Base-by-base conservation (phyloP, 2,329 filamentous ascomycete genomes). In the Ascochyta rabiei region DNA sequence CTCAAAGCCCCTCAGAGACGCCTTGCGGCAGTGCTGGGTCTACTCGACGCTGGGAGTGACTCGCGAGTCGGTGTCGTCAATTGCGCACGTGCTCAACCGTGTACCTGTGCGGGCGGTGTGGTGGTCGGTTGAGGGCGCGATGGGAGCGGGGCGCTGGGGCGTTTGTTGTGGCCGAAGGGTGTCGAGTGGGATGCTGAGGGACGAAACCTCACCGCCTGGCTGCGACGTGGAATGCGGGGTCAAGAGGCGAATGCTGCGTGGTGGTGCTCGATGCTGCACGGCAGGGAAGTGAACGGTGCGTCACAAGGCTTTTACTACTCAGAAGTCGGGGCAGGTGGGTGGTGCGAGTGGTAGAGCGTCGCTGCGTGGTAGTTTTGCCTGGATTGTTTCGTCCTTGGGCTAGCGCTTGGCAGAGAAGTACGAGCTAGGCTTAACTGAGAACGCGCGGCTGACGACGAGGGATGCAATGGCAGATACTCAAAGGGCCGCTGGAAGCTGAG, bases 1-100 rank as follows among this genome's bases (percentile, higher is more conserved):
- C 73, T 73, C 71, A 57, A 73, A 74, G 73, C 71, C 73, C 73
- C 70, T 74, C 71, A 72, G 67, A 72, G 67, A 66, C 64, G 64
- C 69, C 67, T 66, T 64, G 60, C 66, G 67, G 71, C 65, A 66
- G 57, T 61, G 61, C 38, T 62, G 65, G 63, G 68, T 69, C 64
- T 65, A 71, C 69, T 69, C 68, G 71, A 73, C 69, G 66, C 53
- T 57, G 48, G 53, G 59, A 63, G 63, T 63, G 53, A 56, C 56
- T 66, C 28, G 59, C 61, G 55, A 55, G 53, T 53, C 53, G 64
- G 51, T 50, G 45, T 52, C 47, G 64, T 73, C 66, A 71, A 72
- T 70, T 61, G 62, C 59, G 59, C 58, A 61, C 30, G 61, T 64
- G 48, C 60, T 57, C 53, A 49, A 51, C 45, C 48, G 55, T 50